Base-by-base conservation (phyloP, 352 stramenopile species). In the Globisporangium middletonii region DNA sequence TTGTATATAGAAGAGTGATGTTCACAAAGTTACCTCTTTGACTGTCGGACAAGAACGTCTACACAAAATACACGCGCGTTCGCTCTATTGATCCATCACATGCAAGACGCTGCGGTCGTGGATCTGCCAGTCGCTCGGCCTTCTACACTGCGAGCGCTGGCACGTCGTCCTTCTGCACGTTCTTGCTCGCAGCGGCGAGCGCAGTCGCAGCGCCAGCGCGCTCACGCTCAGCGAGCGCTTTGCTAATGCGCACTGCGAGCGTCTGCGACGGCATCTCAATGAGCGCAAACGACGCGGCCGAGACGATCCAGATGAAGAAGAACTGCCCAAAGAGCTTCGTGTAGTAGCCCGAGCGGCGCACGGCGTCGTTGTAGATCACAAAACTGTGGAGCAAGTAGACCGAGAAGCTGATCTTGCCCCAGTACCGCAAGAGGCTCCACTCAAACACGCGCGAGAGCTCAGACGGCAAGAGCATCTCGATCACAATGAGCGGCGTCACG, bases 191-290 rank as follows among this genome's bases (percentile, higher is more conserved):
- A 38, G 33, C 33, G 4, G 9, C 27, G 38, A 18, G 13, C 41
- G 7, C 15, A 5, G 7, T 12, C 18, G 8, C 52, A 43, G 12
- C 33, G 7, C 33, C 33, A 9, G 33, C 7, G 33, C 33, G 33
- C 12, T 38, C 33, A 11, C 33, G 33, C 33, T 38, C 33, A 1
- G 33, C 33, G 33, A 74, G 60, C 2, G 15, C 18, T 15, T 56
- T 62, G 41, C 64, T 66, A 48, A 80, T 67, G 18, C 61, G 54
- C n/a, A 60, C 61, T 11, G 74, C 72, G 8, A 82, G 19, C 12
- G 68, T 30, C 48, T 82, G 77, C 3, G 72, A 82, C 45, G 74
- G 74, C 43, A 72, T 67, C 65, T 87, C 72, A 33, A 87, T 33
- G 12, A 73, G 13, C 18, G 69, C 47, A 41, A 77, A 80, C 5